A percentile compares a stretch with the other conserved stretches of the same genome.
These are phyloP conservation scores for Colletotrichum sp. DNA, from an alignment of 2,329 filamentous ascomycete species.

Conservation along the genomic window DNA sequence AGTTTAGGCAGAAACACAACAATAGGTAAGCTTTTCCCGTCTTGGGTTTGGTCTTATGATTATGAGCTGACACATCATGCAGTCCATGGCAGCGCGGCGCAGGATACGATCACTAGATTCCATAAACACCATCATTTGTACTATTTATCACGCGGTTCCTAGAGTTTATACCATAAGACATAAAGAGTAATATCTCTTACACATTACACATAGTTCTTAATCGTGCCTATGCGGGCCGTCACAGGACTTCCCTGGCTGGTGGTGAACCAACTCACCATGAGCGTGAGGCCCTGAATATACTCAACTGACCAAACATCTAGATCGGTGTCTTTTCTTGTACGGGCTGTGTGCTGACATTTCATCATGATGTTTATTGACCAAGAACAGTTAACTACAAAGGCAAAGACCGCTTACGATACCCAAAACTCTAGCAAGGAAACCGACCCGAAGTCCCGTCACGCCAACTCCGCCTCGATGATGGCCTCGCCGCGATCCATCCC, in stretches of 20 bases:
- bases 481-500: slow-evolving; percentile 30
- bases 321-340: not conserved
- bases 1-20: slow-evolving; percentile 11
- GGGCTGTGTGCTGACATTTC: not conserved
- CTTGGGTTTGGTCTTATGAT: fast-evolving
- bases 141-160: not conserved
- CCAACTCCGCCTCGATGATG: slow-evolving; percentile 31
- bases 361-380: not conserved
- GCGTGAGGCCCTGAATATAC: not conserved
- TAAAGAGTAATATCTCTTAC: not conserved
- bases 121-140: not conserved
- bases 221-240: not conserved
- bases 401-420: not conserved
- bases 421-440: not conserved
- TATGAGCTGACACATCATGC: not conserved
- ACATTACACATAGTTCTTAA: not conserved
- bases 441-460: not conserved
- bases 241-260: not conserved
- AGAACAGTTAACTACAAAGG: not conserved
- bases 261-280: not conserved
- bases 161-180: not conserved
- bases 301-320: not conserved
- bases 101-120: slow-evolving; percentile 9
- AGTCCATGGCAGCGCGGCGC: slow-evolving; percentile 20
- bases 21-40: not conserved